Evolutionary conservation across 2,329 filamentous ascomycete species (phyloP).

Genomic region (Paracorniculantispora psalliotae): DNA sequence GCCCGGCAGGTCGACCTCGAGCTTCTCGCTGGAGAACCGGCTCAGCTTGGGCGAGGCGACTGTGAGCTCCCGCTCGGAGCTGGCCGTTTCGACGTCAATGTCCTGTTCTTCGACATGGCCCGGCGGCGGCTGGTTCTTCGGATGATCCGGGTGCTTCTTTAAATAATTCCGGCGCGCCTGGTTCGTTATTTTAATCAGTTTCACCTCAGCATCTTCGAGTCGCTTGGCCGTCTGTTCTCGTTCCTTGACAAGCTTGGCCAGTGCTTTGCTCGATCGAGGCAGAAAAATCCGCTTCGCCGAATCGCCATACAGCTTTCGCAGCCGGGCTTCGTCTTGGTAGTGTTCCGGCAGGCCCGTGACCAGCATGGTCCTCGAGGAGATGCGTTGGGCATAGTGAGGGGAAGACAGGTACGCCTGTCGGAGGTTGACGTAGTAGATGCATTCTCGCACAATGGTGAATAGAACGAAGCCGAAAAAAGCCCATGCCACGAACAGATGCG

Average conservation of each 20-base stretch:
- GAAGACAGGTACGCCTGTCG: slow-evolving; percentile 91
- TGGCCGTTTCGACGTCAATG: not conserved
- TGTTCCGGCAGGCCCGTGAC: slow-evolving; percentile 79
- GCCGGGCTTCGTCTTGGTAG: slow-evolving; percentile 69
- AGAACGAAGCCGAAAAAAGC: slow-evolving; percentile 80
- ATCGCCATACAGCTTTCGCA: slow-evolving; percentile 76
- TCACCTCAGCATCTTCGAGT: slow-evolving; percentile 81
- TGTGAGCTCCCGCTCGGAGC: not conserved
- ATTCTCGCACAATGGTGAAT: slow-evolving; percentile 81
- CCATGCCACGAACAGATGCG: slow-evolving; percentile 76
- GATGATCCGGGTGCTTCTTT: slow-evolving; percentile 9
- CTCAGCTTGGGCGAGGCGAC: not conserved
- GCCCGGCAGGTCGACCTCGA: slow-evolving; percentile 9
- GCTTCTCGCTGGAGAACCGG: not conserved
- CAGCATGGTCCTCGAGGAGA: slow-evolving; percentile 89
- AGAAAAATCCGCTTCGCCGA: slow-evolving; percentile 83
- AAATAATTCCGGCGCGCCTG: slow-evolving; percentile 57
- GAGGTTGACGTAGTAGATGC: slow-evolving; percentile 87
- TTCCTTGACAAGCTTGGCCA: slow-evolving; percentile 76
- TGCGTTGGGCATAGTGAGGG: slow-evolving; percentile 72
- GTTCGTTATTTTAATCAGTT: slow-evolving; percentile 76
- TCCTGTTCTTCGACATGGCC: not conserved
- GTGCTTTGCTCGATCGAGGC: slow-evolving; percentile 66
- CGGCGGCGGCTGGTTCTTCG: not conserved
- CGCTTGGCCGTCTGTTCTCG: slow-evolving; percentile 75